Percentiles rank a stretch among this genome's conserved stretches.
These are phyloP conservation scores for Phytopythium oedochilum DNA, from an alignment of 352 stramenopile genomes.

Conservation along the genomic window DNA sequence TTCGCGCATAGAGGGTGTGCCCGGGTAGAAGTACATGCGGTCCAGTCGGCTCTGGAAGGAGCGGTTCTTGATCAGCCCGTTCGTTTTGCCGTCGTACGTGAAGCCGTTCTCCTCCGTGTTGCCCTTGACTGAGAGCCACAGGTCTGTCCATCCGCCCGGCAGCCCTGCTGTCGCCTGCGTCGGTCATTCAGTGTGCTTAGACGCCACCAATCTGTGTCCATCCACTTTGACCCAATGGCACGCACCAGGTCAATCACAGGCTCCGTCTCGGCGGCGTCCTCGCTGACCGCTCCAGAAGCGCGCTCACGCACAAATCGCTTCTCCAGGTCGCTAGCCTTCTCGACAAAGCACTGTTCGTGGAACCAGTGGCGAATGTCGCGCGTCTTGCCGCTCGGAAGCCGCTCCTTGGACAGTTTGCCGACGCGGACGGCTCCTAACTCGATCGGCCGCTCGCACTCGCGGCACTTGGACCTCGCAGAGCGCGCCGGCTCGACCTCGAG, in stretches of 20 bases:
- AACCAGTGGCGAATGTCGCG: conserved; percentile 59
- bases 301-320: conserved; percentile 30
- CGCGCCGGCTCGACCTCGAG: conserved; percentile 56
- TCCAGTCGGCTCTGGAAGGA: conserved; percentile 70
- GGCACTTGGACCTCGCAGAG: conserved; percentile 47
- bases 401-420: conserved; percentile 43
- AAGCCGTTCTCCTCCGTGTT: conserved; percentile 75
- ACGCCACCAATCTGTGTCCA: not conserved
- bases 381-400: conserved; percentile 30
- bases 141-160: conserved; percentile 54
- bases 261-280: not conserved
- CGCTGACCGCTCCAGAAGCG: not conserved
- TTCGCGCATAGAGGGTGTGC: not conserved
- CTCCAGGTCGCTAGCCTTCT: conserved; percentile 25
- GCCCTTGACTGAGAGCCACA: conserved; percentile 57
- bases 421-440: conserved; percentile 42
- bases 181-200: not conserved
- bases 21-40: conserved; percentile 65
- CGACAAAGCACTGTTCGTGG: conserved; percentile 50
- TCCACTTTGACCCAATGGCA: not conserved
- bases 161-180: conserved; percentile 36
- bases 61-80: conserved; percentile 50
- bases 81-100: conserved; percentile 66
- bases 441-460: conserved; percentile 38
- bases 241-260: conserved; percentile 2